Base-by-base conservation (phyloP, 2,329 filamentous ascomycete species). In the Conoideocrella luteorostrata region DNA sequence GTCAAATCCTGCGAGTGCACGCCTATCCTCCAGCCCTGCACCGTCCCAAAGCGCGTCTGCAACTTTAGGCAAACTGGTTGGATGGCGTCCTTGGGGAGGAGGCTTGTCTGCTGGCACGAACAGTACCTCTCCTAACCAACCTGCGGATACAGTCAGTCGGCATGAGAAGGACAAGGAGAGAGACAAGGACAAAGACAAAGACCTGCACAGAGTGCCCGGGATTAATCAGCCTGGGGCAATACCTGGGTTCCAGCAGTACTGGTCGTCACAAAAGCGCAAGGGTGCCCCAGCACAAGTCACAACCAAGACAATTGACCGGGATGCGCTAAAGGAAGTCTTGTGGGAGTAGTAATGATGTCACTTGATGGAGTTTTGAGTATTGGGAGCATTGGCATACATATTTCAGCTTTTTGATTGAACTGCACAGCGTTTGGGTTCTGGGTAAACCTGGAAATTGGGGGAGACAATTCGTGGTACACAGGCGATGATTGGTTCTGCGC, bases 161-260 rank as follows among this genome's bases (percentile, higher is more conserved):
- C n/a, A n/a, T n/a, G n/a, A 18, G 2, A 40, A 40, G 18, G 38
- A 40, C 43, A 20, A 48, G 33, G 33, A 46, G 37, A 17, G 28
- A 18, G 46, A 60, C 40, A 50, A 53, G 32, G 51, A 66, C 46
- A 64, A 54, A 45, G 61, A 66, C 23, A 60, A 60, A 44, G 63
- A 66, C 10, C 42, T 65, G 26, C 68, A 68, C 34, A 72, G 86
- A 34, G 65, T 76, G 4, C 77, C 85, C 1, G 87, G 87, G 0
- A 88, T 93, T 57, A 93, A 93, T 55, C 87, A 91, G 58, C 74
- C 78, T 1, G 87, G 87, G 0, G 73, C 79, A 0, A 83, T 93
- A 34, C 78, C 84, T 0, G 86, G 87, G 0, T 84, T 91, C 50
- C 71, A 78, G 21, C 70, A 77, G 44, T 78, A 75, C 51, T 70